Base-by-base conservation (phyloP, 2,329 filamentous ascomycete genomes). In the Botrytis pseudocinerea region DNA sequence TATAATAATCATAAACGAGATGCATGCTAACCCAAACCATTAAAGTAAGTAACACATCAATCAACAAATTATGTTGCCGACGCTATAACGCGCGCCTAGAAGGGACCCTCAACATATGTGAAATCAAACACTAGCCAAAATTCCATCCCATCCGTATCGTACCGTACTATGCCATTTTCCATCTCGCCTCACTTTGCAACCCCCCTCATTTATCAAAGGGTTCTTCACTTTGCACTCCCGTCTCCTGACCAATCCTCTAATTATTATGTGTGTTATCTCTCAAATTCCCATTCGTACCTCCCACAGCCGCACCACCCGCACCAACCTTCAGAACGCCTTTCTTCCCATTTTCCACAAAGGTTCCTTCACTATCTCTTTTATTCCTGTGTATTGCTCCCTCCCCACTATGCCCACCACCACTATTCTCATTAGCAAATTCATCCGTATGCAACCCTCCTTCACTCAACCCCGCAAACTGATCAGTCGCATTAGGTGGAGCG, bases 401-500 rank as follows among this genome's bases (percentile, higher is more conserved):
- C 9, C 25, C 40, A 25, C 60, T 6, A 57, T 57, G n/a, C 16
- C n/a, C 9, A 20, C 25, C 61, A 28, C 4, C 25, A 42, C 25
- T 28, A 12, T n/a, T n/a, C 46, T 18, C 16, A 28, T 57, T 70
- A 5, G 51, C 57, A 32, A 60, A 32, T 8, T 72, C 70, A 48
- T 72, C n/a, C 10, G 7, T 62, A 68, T 71, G 48, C 62, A 71
- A 12, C 4, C 62, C 70, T 1, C 70, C 70, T 10, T 12, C 20
- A 46, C 38, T 40, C 32, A 60, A 51, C 1, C 61, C 70, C 12
- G 71, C 38, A 48, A 76, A 78, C n/a, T 78, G 77, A 74, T 78
- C 77, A 71, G 78, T 78, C 0, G 69, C 70, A 51, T 78, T 75
- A 6, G 76, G 74, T 10, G 73, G 74, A 0, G 74, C 76, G 4